phyloP scores from a whole-genome alignment of 2,329 filamentous ascomycete genomes.

The Septoria linicola region DNA sequence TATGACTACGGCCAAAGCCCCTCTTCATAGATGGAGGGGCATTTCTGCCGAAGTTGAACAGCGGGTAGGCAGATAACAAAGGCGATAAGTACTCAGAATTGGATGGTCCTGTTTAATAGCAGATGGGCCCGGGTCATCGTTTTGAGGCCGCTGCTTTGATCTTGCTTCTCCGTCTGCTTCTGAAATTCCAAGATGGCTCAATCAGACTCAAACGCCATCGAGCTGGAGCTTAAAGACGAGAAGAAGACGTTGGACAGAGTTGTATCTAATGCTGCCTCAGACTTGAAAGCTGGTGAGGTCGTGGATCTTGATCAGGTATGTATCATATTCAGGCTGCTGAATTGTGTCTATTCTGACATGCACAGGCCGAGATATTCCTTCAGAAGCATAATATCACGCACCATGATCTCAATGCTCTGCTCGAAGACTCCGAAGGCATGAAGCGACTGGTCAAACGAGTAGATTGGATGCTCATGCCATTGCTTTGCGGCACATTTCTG shows the following conservation, averaged over 20 bases:
- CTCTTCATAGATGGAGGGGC: neutral
- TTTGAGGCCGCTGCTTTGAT: too few relatives aligned
- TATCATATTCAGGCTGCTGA: neutral
- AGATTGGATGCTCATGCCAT: constrained; percentile 52
- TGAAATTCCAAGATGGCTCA: too few relatives aligned
- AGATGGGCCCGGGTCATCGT: too few relatives aligned
- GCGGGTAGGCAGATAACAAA: too few relatives aligned
- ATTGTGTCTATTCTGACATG: neutral
- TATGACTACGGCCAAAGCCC: neutral
- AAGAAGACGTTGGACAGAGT: constrained; percentile 16
- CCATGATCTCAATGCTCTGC: constrained; percentile 45
- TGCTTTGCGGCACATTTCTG: constrained; percentile 52
- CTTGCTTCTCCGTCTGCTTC: too few relatives aligned
- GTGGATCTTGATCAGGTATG: constrained; percentile 46
- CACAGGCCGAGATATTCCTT: constrained; percentile 48
- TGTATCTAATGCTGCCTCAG: constrained; percentile 17
- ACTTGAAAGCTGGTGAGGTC: constrained; percentile 35
- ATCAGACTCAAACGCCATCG: constrained; percentile 2
- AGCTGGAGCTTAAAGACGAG: constrained; percentile 15
- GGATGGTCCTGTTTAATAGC: too few relatives aligned
- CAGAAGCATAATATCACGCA: constrained; percentile 49
- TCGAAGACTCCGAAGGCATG: constrained; percentile 44
- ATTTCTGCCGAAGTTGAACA: too few relatives aligned
- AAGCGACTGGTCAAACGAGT: constrained; percentile 46
- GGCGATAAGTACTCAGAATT: too few relatives aligned